Base-by-base conservation (phyloP, 1,284 basidiomycete genomes). In the Rhodotorula glutinis region DNA sequence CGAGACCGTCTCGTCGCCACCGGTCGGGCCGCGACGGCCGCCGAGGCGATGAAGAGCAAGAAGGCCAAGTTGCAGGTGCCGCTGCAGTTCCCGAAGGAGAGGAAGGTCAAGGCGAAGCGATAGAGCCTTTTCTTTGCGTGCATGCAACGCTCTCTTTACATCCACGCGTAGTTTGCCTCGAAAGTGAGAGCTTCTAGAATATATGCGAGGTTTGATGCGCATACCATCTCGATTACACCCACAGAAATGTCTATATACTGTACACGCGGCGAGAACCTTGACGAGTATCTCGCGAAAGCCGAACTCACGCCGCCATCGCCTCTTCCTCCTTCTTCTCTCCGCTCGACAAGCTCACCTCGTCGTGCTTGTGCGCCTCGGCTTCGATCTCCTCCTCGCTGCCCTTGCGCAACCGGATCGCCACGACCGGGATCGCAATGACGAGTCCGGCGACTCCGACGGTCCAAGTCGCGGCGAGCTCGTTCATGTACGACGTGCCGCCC, bases 41-140 rank as follows among this genome's bases (percentile, higher is more conserved):
- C 70, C 41, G 72, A 72, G 30, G 69, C 70, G 23, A 67, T 62
- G 11, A 75, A 73, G 59, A 82, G 80, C 49, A 89, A 88, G 75
- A 83, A 87, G 63, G 91, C 90, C 0, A 80, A 87, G 0, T 82
- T 95, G 60, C 85, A 81, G 60, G 84, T 86, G 2, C 92, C 92
- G 3, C 82, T 93, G 10, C 82, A 84, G 69, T 94, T 92, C 79
- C 91, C 91, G 1, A 88, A 88, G 76, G 75, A 75, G 70, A 75
- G 75, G 46, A 72, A 79, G 53, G 79, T 77, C 1, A 78, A 78
- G 17, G 76, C 76, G 29, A 79, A 78, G 75, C 75, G 77, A 65
- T 79, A 67, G 66, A 14, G 40, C 19, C 5, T 16, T 46, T 47
- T 21, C 21, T n/a, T 25, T 47, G 46, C n/a, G 46, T 47, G n/a